Conservation (phyloP, 805 yeast genomes). For the Yarrowia deformans region DNA sequence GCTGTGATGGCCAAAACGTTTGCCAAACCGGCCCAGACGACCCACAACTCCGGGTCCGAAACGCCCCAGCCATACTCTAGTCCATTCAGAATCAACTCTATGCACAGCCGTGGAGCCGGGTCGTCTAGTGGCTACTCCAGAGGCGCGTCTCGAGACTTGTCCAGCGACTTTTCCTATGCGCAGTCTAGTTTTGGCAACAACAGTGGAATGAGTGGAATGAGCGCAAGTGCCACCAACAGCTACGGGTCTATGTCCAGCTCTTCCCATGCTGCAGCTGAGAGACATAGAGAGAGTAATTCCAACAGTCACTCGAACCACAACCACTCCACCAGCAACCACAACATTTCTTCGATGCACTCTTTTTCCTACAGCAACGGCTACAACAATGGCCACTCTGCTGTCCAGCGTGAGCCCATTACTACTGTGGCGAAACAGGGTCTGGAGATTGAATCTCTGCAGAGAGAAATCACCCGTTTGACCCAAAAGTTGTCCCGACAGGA, state of each 20-base stretch:
- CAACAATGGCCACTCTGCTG: neutral
- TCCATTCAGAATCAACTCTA: constrained; percentile 14
- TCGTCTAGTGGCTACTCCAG: constrained; percentile 15
- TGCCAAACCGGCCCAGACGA: constrained; percentile 3
- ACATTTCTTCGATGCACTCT: neutral
- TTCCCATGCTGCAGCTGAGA: constrained; percentile 4
- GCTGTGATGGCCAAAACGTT: constrained; percentile 15
- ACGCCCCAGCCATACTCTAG: constrained; percentile 19
- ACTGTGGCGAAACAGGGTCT: constrained; percentile 30
- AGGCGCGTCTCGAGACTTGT: constrained; percentile 11
- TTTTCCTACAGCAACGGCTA: neutral
- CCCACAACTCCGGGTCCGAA: neutral
- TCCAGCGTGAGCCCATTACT: neutral
- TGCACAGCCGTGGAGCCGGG: constrained; percentile 20
- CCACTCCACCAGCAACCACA: too few relatives aligned
- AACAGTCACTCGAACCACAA: too few relatives aligned
- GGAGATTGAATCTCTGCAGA: constrained; percentile 27
- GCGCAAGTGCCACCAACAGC: neutral
- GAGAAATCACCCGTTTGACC: constrained; percentile 1
- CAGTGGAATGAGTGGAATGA: neutral
- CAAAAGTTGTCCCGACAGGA: constrained; percentile 20
- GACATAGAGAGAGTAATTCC: constrained; percentile 4
- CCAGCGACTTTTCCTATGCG: constrained; percentile 15
- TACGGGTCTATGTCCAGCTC: constrained; percentile 13
- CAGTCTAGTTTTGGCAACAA: constrained; percentile 18